Conservation (phyloP, 2,329 filamentous ascomycete species). For the Pseudocercospora musae region DNA sequence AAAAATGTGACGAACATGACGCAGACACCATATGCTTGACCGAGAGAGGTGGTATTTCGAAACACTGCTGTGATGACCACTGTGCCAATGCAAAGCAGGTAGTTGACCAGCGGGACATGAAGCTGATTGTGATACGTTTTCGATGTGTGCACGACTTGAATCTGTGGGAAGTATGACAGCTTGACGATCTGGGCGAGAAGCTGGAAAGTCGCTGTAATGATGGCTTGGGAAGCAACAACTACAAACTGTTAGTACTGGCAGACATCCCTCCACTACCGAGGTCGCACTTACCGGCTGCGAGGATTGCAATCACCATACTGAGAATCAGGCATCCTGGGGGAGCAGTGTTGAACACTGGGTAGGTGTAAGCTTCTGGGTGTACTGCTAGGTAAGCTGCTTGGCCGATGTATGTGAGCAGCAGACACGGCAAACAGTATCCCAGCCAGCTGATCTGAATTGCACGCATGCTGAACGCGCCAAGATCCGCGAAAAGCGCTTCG, state of each 20-base stretch:
- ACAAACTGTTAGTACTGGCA: not conserved
- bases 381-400: conserved; percentile 70
- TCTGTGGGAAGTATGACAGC: conserved; percentile 69
- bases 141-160: conserved; percentile 70
- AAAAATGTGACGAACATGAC: conserved; percentile 79
- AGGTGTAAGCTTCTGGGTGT: conserved; percentile 59
- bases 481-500: conserved; percentile 75
- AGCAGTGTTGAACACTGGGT: conserved; percentile 71
- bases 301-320: conserved; percentile 63
- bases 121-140: conserved; percentile 69
- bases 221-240: conserved; percentile 68
- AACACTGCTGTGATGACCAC: conserved; percentile 63
- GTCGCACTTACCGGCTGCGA: conserved; percentile 46
- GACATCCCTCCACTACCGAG: not conserved
- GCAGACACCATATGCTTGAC: conserved; percentile 74
- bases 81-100: conserved; percentile 71
- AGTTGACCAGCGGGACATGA: conserved; percentile 73
- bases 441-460: conserved; percentile 75
- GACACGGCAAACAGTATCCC: conserved; percentile 62
- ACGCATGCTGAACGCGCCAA: conserved; percentile 63
- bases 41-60: conserved; percentile 59
- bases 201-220: conserved; percentile 67
- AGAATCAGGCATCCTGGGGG: conserved; percentile 67
- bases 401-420: conserved; percentile 64
- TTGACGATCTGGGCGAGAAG: conserved; percentile 70